Evolutionary conservation across 2,329 filamentous ascomycete species (phyloP), one percentile per base, ranked within the genome.

Genomic region (Eurotiales sp.): DNA sequence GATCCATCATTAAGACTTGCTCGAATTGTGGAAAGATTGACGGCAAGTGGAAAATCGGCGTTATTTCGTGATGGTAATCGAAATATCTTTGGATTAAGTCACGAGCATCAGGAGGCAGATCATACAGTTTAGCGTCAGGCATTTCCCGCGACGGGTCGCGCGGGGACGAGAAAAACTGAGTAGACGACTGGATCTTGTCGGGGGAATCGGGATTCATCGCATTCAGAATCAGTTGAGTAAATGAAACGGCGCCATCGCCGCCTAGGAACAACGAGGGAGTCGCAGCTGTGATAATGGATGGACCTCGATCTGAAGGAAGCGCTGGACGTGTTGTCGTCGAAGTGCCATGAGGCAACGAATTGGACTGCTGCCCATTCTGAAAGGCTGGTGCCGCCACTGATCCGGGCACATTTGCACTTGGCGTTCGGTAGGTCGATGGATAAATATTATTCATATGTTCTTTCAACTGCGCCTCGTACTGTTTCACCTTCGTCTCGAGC

Each of bases 191-290:
- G 19, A 54, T 32, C 19, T 47, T 40, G 22, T 49, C 36, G 12
- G 46, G 37, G 8, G 46, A 42, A 42, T 44, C 51, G 3, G 51
- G 51, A 29, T 54, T 50, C 51, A 54, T 54, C 8, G 51, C 51
- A 50, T 54, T 54, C 29, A 54, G 46, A 14, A 54, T 54, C 27
- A 54, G 14, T 34, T 54, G 51, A 15, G 51, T 50, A n/a, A 54
- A 54, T 6, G 46, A 42, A 25, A 50, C 30, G 21, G 36, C 51
- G 51, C 51, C 41, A 42, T 54, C 42, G 19, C 51, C 51, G 2
- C 46, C 51, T 29, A 54, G 34, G 25, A 54, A 54, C 5, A 54
- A 34, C 27, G 46, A 43, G n/a, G 51, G 51, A 5, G 32, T 46
- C 8, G 51, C 51, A 22, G 51, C 51, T 15, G 47, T 54, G 8